phyloP scores from a whole-genome alignment of 2,329 filamentous ascomycete species.

The Clonostachys solani region DNA sequence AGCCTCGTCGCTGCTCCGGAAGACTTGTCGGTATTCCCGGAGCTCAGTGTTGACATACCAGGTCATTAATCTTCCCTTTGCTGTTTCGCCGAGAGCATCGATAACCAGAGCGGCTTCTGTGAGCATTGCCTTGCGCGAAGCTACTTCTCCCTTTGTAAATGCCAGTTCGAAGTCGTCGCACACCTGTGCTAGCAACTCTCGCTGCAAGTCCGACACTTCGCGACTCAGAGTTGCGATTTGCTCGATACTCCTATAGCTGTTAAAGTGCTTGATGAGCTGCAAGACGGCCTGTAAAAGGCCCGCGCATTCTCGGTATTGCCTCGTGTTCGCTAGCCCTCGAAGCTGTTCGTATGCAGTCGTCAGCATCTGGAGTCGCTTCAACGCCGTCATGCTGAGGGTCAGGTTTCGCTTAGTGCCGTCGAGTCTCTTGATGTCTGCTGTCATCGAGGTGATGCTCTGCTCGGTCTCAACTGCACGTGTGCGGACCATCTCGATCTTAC shows the following conservation, averaged over 20 bases:
- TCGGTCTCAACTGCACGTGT: conserved; percentile 88
- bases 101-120: conserved; percentile 89
- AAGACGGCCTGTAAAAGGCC: conserved; percentile 91
- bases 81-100: conserved; percentile 88
- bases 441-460: conserved; percentile 96
- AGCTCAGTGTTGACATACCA: conserved; percentile 99
- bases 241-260: conserved; percentile 95
- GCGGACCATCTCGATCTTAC: conserved; percentile 90
- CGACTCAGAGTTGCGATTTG: conserved; percentile 92
- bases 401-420: conserved; percentile 96
- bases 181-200: conserved; percentile 92
- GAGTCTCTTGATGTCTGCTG: conserved; percentile 94
- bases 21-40: conserved; percentile 92
- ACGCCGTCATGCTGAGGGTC: conserved; percentile 93
- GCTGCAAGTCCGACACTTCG: conserved; percentile 89
- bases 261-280: conserved; percentile 98
- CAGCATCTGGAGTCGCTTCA: conserved; percentile 97
- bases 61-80: conserved; percentile 74
- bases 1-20: conserved; percentile 93
- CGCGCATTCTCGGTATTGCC: conserved; percentile 93
- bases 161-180: conserved; percentile 98
- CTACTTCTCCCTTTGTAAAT: conserved; percentile 84
- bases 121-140: conserved; percentile 63
- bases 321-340: conserved; percentile 72
- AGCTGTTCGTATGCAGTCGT: conserved; percentile 99